A percentile compares a stretch with the other conserved stretches of the same genome.
phyloP scores from a whole-genome alignment of 495 filamentous ascomycete species.

The Sordaria brevicollis region DNA sequence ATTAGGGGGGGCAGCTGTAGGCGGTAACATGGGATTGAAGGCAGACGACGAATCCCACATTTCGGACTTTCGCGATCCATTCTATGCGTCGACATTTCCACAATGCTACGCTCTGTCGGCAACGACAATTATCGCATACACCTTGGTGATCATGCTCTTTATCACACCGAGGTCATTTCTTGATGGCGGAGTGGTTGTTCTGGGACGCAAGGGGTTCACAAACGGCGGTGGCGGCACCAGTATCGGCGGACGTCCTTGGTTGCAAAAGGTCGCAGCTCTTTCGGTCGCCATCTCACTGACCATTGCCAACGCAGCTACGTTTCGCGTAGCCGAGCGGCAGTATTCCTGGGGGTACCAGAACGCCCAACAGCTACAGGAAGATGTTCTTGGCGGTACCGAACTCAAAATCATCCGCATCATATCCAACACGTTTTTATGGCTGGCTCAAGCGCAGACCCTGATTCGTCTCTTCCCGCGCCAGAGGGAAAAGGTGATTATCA shows the following conservation, averaged over 20 bases:
- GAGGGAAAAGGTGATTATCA: slow-evolving; percentile 95
- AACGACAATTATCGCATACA: slow-evolving; percentile 83
- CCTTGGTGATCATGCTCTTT: slow-evolving; percentile 87
- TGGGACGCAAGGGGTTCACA: slow-evolving; percentile 79
- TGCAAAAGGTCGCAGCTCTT: slow-evolving; percentile 89
- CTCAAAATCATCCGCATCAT: slow-evolving; percentile 83
- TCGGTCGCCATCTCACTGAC: slow-evolving; percentile 86
- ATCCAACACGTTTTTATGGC: slow-evolving; percentile 91
- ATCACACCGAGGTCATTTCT: slow-evolving; percentile 87
- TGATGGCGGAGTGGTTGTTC: slow-evolving; percentile 67
- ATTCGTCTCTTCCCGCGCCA: slow-evolving; percentile 93
- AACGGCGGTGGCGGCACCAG: slow-evolving; percentile 69
- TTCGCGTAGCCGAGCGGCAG: slow-evolving; percentile 67
- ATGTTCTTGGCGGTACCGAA: slow-evolving; percentile 72
- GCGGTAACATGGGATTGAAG: neutral
- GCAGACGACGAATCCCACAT: slow-evolving; percentile 16
- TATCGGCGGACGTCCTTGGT: slow-evolving; percentile 87
- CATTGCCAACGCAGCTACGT: slow-evolving; percentile 84
- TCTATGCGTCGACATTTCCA: slow-evolving; percentile 84
- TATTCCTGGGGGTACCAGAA: slow-evolving; percentile 63
- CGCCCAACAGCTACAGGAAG: slow-evolving; percentile 56
- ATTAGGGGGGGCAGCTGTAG: slow-evolving; percentile 1
- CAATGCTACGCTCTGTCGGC: slow-evolving; percentile 87
- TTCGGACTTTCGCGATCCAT: slow-evolving; percentile 66
- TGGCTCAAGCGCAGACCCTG: slow-evolving; percentile 92